Percentiles rank a stretch among this genome's conserved stretches.
phyloP scores from a whole-genome alignment of 2,329 filamentous ascomycete species.

The Colletotrichum musicola region DNA sequence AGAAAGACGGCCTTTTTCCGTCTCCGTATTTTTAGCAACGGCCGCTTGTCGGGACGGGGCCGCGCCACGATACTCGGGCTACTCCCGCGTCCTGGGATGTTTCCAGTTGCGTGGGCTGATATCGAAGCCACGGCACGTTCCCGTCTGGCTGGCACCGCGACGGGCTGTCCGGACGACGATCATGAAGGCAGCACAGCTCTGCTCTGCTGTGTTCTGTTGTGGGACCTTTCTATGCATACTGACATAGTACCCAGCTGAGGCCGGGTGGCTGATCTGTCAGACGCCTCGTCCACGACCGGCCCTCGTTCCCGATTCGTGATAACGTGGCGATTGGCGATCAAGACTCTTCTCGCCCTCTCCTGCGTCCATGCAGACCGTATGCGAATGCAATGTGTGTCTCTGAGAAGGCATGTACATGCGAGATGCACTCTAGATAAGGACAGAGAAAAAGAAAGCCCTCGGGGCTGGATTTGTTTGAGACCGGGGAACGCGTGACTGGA shows the following conservation, averaged over 20 bases:
- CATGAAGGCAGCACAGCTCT: no score
- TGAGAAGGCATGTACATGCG: slow-evolving; percentile 28
- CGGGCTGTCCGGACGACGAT: slow-evolving; percentile 1
- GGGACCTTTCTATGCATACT: background rate
- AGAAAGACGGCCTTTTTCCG: background rate
- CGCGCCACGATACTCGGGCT: slow-evolving; percentile 13
- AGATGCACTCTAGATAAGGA: slow-evolving; percentile 12
- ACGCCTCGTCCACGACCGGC: slow-evolving; percentile 15
- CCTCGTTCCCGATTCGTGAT: background rate
- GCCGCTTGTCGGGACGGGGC: background rate
- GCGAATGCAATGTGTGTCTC: slow-evolving; percentile 26
- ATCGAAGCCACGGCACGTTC: background rate
- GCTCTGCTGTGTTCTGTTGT: background rate
- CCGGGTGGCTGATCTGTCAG: slow-evolving; percentile 24
- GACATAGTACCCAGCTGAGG: background rate
- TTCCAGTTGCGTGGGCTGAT: no score
- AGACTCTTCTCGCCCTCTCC: background rate
- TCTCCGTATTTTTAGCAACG: slow-evolving; percentile 7
- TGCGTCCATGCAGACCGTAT: slow-evolving; percentile 14
- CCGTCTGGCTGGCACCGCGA: slow-evolving; percentile 2
- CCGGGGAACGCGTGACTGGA: slow-evolving; percentile 28
- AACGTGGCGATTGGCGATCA: background rate
- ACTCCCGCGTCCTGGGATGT: background rate
- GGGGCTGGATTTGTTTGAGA: slow-evolving; percentile 3
- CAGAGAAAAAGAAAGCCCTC: background rate